Conservation (phyloP, 768 basidiomycete genomes). For the Auricularia sp. region DNA sequence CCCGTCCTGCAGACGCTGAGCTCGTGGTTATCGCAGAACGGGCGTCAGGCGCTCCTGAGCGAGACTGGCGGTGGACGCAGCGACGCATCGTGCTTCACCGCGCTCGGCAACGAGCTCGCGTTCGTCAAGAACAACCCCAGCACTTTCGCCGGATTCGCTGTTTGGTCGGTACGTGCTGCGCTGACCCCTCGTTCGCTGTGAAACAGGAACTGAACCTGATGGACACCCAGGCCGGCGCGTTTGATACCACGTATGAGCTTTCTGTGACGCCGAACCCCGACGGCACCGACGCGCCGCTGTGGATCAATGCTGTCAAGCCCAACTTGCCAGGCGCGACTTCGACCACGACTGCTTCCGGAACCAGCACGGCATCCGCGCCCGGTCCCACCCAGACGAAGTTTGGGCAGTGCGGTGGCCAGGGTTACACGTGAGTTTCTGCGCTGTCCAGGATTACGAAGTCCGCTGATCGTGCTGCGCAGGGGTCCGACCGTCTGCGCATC, state of each 20-base stretch:
- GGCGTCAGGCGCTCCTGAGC: constrained; percentile 31
- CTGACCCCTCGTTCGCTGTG: not conserved
- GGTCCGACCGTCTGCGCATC: not conserved
- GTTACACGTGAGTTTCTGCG: not conserved
- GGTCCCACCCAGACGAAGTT: constrained; percentile 34
- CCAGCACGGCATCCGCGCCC: constrained; percentile 17
- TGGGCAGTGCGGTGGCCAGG: constrained; percentile 43
- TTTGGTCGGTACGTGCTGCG: constrained; percentile 30
- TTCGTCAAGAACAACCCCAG: constrained; percentile 35
- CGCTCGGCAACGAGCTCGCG: constrained; percentile 31
- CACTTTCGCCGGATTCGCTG: constrained; percentile 39
- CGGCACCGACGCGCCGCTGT: constrained; percentile 32
- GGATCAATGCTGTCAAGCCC: constrained; percentile 12
- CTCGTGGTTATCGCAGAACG: constrained; percentile 29
- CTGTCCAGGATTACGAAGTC: not conserved
- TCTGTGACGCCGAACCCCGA: constrained; percentile 37
- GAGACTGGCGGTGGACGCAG: constrained; percentile 38
- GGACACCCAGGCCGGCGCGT: constrained; percentile 25
- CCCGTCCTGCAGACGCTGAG: constrained; percentile 33
- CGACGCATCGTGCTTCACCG: constrained; percentile 17
- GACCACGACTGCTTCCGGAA: not conserved
- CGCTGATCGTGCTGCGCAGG: not conserved
- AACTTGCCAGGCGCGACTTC: constrained; percentile 5
- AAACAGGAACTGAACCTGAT: not conserved
- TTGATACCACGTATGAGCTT: constrained; percentile 40